Base-by-base conservation (phyloP, 352 stramenopile genomes). In the Phytophthora meadii region DNA sequence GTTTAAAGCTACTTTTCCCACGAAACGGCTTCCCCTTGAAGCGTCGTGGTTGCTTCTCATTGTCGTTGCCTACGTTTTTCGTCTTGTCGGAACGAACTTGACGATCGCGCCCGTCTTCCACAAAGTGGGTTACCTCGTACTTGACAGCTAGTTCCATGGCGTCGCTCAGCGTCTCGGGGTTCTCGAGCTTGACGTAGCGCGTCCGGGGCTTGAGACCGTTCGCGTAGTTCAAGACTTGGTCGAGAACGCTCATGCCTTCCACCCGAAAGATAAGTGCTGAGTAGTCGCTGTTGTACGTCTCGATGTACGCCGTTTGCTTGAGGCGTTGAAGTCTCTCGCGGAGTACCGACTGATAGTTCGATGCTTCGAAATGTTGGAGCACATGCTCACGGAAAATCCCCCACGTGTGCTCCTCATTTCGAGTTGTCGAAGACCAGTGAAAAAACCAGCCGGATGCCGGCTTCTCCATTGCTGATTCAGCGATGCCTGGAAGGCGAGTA, bases 101-200 rank as follows among this genome's bases (percentile, higher is more conserved):
- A 19, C 19, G 19, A 19, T 30, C 5, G 27, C 27, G 27, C 27
- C 5, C 27, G 15, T 55, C 45, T 1, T 55, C 55, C 1, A 54
- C 32, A 24, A 55, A 54, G 36, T 54, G 44, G 7, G 41, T 45
- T 10, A 61, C 54, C n/a, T 61, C 54, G 24, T 37, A 45, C 19
- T 61, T 61, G 54, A 61, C 41, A 5, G 54, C 28, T 2, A 61
- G 27, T 11, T 53, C 30, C 54, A 61, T 61, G n/a, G 41, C 54
- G 4, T 61, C 41, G 1, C 17, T 61, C 41, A 61, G 28, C 1
- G 11, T 45, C 17, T 27, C 40, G 2, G 54, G 54, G 2, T 61
- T 53, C 12, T 61, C 28, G 0, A 61, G 28, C 28, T 53, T 53
- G 2, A 61, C 53, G 9, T 52, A 61, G 4, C 42, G 42, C 5